Conservation (phyloP, 768 basidiomycete species). For the Nevesoporus exiguus region DNA sequence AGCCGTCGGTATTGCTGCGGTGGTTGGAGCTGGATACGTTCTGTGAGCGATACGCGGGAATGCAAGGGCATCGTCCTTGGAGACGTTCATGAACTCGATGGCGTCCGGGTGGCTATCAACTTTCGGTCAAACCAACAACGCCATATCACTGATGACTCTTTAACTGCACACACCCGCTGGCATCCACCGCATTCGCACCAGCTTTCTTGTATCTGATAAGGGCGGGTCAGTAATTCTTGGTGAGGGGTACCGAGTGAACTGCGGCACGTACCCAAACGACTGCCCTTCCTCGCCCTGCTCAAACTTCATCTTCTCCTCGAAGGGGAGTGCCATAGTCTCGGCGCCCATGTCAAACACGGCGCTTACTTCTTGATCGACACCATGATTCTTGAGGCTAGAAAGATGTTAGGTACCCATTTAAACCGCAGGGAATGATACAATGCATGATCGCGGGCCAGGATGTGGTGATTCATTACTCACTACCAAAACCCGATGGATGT, state of each 20-base stretch:
- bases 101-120: constrained; percentile 36
- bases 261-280: constrained; percentile 35
- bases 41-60: constrained; percentile 53
- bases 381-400: constrained; percentile 43
- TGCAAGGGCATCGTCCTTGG: constrained; percentile 65
- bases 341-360: constrained; percentile 43
- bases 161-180: constrained; percentile 41
- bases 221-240: neutral
- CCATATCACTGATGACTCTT: neutral
- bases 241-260: neutral
- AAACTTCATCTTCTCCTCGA: constrained; percentile 41
- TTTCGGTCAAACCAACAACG: neutral
- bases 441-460: neutral
- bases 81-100: constrained; percentile 62
- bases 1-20: constrained; percentile 45
- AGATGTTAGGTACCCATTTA: neutral
- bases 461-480: constrained; percentile 30
- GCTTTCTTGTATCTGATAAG: constrained; percentile 52
- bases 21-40: constrained; percentile 53
- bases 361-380: constrained; percentile 33
- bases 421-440: neutral
- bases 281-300: constrained; percentile 41
- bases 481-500: constrained; percentile 54
- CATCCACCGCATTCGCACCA: constrained; percentile 61
- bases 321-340: constrained; percentile 37